Percentiles rank a stretch among this genome's conserved stretches.
phyloP scores from a whole-genome alignment of 1,284 basidiomycete genomes.

The Schizopora paradoxa region DNA sequence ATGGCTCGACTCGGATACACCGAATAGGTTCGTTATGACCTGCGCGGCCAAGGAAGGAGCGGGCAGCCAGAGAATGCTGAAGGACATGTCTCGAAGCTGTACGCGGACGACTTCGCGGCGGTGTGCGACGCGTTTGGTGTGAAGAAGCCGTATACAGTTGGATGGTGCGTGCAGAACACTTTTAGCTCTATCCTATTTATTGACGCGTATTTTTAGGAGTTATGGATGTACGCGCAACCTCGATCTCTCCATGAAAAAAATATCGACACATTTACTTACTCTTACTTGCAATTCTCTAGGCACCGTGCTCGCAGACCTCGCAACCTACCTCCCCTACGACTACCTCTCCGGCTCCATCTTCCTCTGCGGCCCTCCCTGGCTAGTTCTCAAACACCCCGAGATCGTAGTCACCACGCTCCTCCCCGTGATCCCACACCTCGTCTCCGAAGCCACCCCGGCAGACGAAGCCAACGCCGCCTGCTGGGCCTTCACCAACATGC shows the following conservation, averaged over 20 bases:
- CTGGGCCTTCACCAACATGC: conserved; percentile 22
- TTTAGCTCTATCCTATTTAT: too few species aligned
- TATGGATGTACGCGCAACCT: too few species aligned
- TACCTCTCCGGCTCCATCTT: conserved; percentile 22
- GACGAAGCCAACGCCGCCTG: conserved; percentile 18
- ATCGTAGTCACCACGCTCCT: conserved; percentile 11
- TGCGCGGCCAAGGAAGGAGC: conserved; percentile 25
- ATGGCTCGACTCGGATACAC: too few species aligned
- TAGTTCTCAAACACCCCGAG: conserved; percentile 18
- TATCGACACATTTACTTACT: too few species aligned
- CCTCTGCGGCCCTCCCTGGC: conserved; percentile 21
- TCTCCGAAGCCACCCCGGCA: conserved; percentile 16
- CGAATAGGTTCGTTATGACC: conserved; percentile 18
- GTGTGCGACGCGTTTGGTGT: conserved; percentile 28
- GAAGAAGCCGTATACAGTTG: conserved; percentile 11
- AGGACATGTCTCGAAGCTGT: conserved; percentile 27
- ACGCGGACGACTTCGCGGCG: conserved; percentile 34
- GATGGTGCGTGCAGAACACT: too few species aligned
- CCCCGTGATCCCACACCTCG: conserved; percentile 17
- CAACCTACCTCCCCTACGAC: conserved; percentile 16
- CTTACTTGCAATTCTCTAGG: conserved; percentile 13
- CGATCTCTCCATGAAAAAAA: too few species aligned
- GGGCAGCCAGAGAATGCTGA: conserved; percentile 23
- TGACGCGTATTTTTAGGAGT: too few species aligned
- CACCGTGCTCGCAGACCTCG: conserved; percentile 22